A percentile compares a stretch with the other conserved stretches of the same genome.
These are phyloP conservation scores for Fusarium protoensiforme DNA, from an alignment of 2,329 filamentous ascomycete species.

Conservation along the genomic window DNA sequence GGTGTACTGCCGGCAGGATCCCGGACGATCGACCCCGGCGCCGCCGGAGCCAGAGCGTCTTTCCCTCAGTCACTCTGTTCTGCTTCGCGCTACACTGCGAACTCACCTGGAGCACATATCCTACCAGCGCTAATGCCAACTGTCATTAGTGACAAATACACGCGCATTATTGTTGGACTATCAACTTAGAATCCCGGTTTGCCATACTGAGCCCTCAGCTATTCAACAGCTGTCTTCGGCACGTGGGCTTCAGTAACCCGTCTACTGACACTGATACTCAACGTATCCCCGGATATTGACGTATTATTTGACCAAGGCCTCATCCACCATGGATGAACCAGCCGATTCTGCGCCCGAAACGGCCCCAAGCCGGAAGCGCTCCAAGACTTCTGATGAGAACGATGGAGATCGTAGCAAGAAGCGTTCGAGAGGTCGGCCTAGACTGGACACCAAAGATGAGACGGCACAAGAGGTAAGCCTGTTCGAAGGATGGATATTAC, in stretches of 20 bases:
- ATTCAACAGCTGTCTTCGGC: not conserved
- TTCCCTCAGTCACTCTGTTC: not conserved
- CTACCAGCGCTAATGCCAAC: not conserved
- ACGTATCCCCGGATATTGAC: not conserved
- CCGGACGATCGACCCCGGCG: not conserved
- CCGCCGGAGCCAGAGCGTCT: not conserved
- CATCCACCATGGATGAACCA: slow-evolving; percentile 16
- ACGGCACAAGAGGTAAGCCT: slow-evolving; percentile 78
- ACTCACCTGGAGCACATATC: not conserved
- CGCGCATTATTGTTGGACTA: too few species aligned
- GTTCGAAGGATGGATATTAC: not conserved
- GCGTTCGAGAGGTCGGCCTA: slow-evolving; percentile 77
- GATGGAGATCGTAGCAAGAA: slow-evolving; percentile 61
- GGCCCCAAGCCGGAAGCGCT: slow-evolving; percentile 37
- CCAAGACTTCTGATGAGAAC: slow-evolving; percentile 34
- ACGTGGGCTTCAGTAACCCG: not conserved
- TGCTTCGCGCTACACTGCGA: not conserved
- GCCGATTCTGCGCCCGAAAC: not conserved
- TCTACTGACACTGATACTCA: not conserved
- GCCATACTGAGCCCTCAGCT: not conserved
- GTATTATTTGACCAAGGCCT: not conserved
- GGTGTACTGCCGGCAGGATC: slow-evolving; percentile 13
- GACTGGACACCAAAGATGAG: slow-evolving; percentile 81
- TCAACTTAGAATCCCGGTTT: not conserved
- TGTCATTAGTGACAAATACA: not conserved